Percentiles rank a stretch among this genome's conserved stretches.
These are phyloP conservation scores for Colletotrichum noveboracense DNA, from an alignment of 2,329 filamentous ascomycete species.

Conservation along the genomic window DNA sequence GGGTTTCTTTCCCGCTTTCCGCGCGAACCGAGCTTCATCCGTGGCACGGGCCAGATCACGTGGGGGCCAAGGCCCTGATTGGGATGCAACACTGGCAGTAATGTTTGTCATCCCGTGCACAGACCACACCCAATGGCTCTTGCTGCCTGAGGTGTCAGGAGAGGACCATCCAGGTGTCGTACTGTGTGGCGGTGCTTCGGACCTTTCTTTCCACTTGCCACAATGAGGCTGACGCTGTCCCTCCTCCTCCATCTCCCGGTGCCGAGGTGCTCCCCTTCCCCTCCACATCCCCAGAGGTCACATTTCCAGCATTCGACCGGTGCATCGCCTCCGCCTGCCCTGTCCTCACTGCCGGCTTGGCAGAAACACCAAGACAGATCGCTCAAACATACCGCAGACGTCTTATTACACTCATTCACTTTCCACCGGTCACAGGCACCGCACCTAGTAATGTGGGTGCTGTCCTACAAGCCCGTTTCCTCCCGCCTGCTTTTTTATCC, in stretches of 20 bases:
- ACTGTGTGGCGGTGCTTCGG: not conserved
- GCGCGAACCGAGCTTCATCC: not conserved
- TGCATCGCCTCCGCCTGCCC: not conserved
- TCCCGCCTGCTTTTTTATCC: not conserved
- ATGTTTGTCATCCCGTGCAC: not conserved
- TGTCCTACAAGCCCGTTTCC: not conserved
- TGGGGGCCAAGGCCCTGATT: not conserved
- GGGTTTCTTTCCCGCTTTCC: not conserved
- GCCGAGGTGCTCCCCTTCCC: no score
- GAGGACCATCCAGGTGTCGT: not conserved
- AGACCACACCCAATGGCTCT: not conserved
- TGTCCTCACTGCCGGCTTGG: constrained; percentile 3
- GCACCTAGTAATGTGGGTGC: not conserved
- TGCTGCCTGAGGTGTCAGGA: not conserved
- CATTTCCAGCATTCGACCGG: not conserved
- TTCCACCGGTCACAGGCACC: not conserved
- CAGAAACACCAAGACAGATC: constrained; percentile 5
- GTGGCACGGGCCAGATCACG: constrained; percentile 8
- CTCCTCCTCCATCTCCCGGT: not conserved
- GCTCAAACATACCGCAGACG: not conserved
- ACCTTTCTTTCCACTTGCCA: not conserved
- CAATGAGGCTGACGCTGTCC: not conserved
- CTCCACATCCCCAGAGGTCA: not conserved
- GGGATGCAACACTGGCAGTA: not conserved
- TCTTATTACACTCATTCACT: not conserved